These are phyloP conservation scores for Sphaerostilbella broomeana DNA, from an alignment of 2,329 filamentous ascomycete genomes.

Conservation along the genomic window DNA sequence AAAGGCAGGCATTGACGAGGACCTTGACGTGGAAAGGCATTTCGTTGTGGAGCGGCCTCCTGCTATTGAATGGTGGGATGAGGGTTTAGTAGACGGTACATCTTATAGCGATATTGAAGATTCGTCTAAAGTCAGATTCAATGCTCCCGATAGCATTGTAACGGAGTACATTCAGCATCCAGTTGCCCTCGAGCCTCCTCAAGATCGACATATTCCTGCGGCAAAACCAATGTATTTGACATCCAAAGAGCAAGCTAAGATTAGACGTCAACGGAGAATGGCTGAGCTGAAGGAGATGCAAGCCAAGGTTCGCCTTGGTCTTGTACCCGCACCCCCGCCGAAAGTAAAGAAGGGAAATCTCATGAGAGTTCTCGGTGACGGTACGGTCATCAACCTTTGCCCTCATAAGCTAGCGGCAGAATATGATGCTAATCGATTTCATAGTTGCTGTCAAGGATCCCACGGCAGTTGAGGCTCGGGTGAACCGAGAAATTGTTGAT, in stretches of 20 bases:
- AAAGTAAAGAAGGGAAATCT: slow-evolving; percentile 97
- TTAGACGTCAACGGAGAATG: slow-evolving; percentile 83
- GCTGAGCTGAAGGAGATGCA: slow-evolving; percentile 93
- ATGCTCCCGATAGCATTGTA: slow-evolving; percentile 75
- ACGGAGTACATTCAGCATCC: slow-evolving; percentile 91
- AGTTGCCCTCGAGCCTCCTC: slow-evolving; percentile 81
- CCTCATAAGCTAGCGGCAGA: too few relatives aligned
- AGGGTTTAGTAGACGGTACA: slow-evolving; percentile 69
- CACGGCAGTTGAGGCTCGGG: slow-evolving; percentile 89
- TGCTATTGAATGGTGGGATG: slow-evolving; percentile 96
- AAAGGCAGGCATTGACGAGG: slow-evolving; percentile 91
- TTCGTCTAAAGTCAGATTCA: slow-evolving; percentile 62
- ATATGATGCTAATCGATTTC: too few relatives aligned
- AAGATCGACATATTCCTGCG: slow-evolving; percentile 72
- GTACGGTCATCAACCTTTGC: slow-evolving; percentile 35
- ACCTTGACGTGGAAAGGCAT: slow-evolving; percentile 79
- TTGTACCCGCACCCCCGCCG: slow-evolving; percentile 82
- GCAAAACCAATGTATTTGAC: slow-evolving; percentile 92
- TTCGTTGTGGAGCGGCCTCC: slow-evolving; percentile 81
- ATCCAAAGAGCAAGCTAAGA: slow-evolving; percentile 81
- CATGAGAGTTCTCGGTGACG: slow-evolving; percentile 90
- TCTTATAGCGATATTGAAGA: slow-evolving; percentile 67
- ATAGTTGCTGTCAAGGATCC: slow-evolving; percentile 76
- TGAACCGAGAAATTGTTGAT: slow-evolving; percentile 87
- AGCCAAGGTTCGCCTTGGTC: slow-evolving; percentile 85